phyloP scores from a whole-genome alignment of 768 basidiomycete genomes.

The Kwoniella sp. region DNA sequence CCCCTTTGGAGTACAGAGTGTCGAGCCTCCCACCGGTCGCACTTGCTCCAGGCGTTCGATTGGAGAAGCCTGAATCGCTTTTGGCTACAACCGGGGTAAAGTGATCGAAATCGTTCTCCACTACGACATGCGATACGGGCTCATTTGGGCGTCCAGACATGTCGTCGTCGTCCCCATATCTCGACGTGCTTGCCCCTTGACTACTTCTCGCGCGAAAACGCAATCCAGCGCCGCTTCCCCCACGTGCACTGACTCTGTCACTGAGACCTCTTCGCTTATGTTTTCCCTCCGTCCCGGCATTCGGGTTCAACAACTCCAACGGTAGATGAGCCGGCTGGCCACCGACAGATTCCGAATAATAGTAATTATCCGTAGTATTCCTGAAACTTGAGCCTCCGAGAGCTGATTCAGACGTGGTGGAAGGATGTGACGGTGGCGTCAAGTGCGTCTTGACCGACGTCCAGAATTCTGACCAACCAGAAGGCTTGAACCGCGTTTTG shows the following conservation, averaged over 20 bases:
- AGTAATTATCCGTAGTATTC: constrained; percentile 35
- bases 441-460: constrained; percentile 35
- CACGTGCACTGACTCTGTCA: constrained; percentile 13
- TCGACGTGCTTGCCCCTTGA: constrained; percentile 30
- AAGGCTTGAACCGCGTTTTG: constrained; percentile 39
- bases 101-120: constrained; percentile 51
- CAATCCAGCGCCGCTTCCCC: constrained; percentile 15
- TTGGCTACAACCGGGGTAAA: constrained; percentile 43
- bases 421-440: constrained; percentile 52
- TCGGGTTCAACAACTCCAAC: constrained; percentile 37
- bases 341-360: constrained; percentile 18
- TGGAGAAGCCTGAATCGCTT: constrained; percentile 48
- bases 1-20: constrained; percentile 18
- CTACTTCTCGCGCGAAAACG: constrained; percentile 17
- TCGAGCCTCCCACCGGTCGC: constrained; percentile 13
- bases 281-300: constrained; percentile 26
- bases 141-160: constrained; percentile 25
- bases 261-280: constrained; percentile 27
- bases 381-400: constrained; percentile 31
- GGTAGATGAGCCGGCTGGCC: constrained; percentile 26
- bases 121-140: constrained; percentile 49
- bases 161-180: constrained; percentile 51
- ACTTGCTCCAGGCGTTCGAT: constrained; percentile 28
- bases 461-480: constrained; percentile 30
- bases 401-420: constrained; percentile 52